Base-by-base conservation (phyloP, 2,329 filamentous ascomycete species). In the Scopulariopsis brevicaulis region DNA sequence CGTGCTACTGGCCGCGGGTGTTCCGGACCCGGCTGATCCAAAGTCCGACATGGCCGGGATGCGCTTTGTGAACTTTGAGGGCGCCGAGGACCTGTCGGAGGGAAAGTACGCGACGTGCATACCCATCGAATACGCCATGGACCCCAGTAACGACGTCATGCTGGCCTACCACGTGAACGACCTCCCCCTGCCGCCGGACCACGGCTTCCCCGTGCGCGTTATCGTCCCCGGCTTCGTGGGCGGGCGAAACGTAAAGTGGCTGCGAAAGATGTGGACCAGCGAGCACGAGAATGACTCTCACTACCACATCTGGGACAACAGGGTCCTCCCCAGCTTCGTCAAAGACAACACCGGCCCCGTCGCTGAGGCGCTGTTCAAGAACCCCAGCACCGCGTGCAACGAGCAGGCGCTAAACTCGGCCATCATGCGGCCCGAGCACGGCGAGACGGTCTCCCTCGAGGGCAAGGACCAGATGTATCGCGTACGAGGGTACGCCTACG, bases 281-380 rank as follows among this genome's bases (percentile, higher is more conserved):
- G 70, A 73, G 28, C 68, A 73, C 43, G 75, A 78, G 59, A 75
- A 71, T 43, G 63, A 71, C n/a, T 70, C 69, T 2, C 72, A 75
- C 60, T 77, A 78, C 60, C 77, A 80, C 61, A 70, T 77, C 40
- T 78, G 73, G 67, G 77, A 80, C 59, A 80, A 80, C 59, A 66
- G 76, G 11, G 71, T 77, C 6, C 63, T 90, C 22, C 77, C 76
- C 4, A 66, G 66, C 12, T 80, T 78, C 59, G 68, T 81, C 15
- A 75, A 70, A 0, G 75, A 78, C 52, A 75, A 73, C 54, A 74
- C 78, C 56, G 74, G 75, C 4, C 72, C 74, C 15, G 73, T 79
- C 59, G 75, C 76, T 0, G 65, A 73, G 40, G 67, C 71, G 2
- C 69, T 79, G 64, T 80, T 76, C 65, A 64, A 65, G n/a, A 74